Percentiles rank a stretch among this genome's conserved stretches.
Conservation (phyloP, 176 grass and related monocot species). For the Otatea glauca region DNA sequence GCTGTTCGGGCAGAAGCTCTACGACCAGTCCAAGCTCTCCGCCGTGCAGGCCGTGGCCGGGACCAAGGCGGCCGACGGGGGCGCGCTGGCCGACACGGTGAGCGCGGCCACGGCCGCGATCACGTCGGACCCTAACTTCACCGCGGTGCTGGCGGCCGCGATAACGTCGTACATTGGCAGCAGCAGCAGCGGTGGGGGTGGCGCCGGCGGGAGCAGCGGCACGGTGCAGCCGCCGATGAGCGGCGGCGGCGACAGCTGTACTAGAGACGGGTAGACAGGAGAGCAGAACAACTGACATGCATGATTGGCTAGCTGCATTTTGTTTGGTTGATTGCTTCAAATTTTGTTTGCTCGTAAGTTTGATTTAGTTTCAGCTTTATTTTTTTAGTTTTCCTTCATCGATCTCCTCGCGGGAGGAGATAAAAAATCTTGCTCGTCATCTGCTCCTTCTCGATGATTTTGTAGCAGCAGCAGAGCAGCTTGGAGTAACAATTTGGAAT, state of each 20-base stretch:
- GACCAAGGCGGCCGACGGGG: constrained; percentile 30
- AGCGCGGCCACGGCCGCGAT: constrained; percentile 76
- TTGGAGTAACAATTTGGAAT: constrained; percentile 23
- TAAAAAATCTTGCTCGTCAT: neutral
- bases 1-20: constrained; percentile 70
- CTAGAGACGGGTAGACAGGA: constrained; percentile 29
- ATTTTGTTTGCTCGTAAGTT: neutral
- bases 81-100: constrained; percentile 56
- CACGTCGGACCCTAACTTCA: constrained; percentile 80
- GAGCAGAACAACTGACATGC: neutral
- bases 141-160: constrained; percentile 70
- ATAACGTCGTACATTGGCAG: constrained; percentile 76
- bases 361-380: neutral
- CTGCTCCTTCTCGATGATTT: constrained; percentile 1
- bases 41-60: constrained; percentile 59
- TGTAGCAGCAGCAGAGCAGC: neutral
- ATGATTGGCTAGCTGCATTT: neutral
- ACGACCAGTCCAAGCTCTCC: constrained; percentile 65
- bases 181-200: constrained; percentile 29
- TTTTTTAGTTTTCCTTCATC: neutral
- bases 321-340: neutral
- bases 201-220: constrained; percentile 33
- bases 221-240: constrained; percentile 40
- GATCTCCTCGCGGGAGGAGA: neutral
- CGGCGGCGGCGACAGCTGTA: constrained; percentile 39